Evolutionary conservation across 1,284 basidiomycete genomes (phyloP).

Genomic region (Sporisorium scitamineum): DNA sequence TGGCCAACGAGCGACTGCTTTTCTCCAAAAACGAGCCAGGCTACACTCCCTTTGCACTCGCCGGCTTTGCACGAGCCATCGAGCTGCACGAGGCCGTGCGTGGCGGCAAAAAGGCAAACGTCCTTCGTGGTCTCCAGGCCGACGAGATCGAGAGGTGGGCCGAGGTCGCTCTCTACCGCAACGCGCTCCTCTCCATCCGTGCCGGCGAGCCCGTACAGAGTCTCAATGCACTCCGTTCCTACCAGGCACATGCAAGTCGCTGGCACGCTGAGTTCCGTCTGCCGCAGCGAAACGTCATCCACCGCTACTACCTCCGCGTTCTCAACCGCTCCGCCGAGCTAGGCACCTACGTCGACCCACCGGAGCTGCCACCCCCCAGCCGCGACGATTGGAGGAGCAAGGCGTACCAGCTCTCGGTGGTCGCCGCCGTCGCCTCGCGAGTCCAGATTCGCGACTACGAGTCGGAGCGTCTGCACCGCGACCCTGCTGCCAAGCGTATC

Average conservation of each 20-base stretch:
- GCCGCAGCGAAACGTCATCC: constrained; percentile 65
- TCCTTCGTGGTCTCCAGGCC: constrained; percentile 58
- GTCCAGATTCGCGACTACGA: constrained; percentile 61
- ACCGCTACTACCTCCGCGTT: constrained; percentile 54
- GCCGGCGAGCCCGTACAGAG: constrained; percentile 46
- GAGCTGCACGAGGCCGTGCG: constrained; percentile 64
- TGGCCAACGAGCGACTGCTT: constrained; percentile 65
- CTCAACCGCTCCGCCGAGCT: constrained; percentile 59
- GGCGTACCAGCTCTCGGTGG: constrained; percentile 58
- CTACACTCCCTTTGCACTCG: constrained; percentile 56
- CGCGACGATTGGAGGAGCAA: constrained; percentile 60
- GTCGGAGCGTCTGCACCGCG: constrained; percentile 47
- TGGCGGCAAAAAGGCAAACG: constrained; percentile 60
- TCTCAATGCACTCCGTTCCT: constrained; percentile 61
- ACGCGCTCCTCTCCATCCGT: constrained; percentile 61
- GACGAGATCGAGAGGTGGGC: constrained; percentile 68
- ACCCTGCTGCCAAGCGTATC: constrained; percentile 42
- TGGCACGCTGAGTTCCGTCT: constrained; percentile 65
- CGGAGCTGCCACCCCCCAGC: constrained; percentile 38
- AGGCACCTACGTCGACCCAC: constrained; percentile 47
- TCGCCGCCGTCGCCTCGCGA: constrained; percentile 54
- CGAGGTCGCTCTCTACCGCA: constrained; percentile 66
- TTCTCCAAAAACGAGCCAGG: constrained; percentile 41
- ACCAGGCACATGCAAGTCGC: constrained; percentile 63
- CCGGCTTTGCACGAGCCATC: constrained; percentile 62